Percentiles rank a stretch among this genome's conserved stretches.
phyloP scores from a whole-genome alignment of 768 basidiomycete genomes.

The Pleurotus tuoliensis region DNA sequence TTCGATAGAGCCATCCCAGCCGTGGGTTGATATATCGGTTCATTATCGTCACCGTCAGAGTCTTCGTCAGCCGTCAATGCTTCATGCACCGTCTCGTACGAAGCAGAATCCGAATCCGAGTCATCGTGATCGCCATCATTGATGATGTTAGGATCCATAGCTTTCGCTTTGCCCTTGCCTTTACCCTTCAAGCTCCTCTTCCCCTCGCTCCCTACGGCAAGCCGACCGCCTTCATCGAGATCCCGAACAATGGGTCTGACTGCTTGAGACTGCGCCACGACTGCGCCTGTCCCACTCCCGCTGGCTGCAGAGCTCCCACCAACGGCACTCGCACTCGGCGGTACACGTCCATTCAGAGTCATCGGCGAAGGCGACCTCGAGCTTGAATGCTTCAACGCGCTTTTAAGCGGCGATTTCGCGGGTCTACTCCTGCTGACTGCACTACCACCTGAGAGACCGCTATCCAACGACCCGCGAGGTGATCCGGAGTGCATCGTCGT shows the following conservation, averaged over 20 bases:
- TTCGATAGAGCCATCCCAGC: too few species aligned
- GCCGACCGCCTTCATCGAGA: too few species aligned
- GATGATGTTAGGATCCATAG: neutral
- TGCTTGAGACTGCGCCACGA: too few species aligned
- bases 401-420: constrained; percentile 51
- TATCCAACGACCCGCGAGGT: neutral
- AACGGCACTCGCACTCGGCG: too few species aligned
- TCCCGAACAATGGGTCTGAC: too few species aligned
- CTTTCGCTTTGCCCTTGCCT: constrained; percentile 17
- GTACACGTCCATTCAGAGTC: neutral
- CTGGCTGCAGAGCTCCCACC: neutral
- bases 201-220: too few species aligned
- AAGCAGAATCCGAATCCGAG: constrained; percentile 29
- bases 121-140: constrained; percentile 29
- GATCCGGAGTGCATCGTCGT: constrained; percentile 2
- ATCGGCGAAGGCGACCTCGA: constrained; percentile 40
- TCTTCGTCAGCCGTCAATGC: constrained; percentile 35
- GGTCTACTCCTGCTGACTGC: constrained; percentile 18
- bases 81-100: constrained; percentile 67
- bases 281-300: too few species aligned
- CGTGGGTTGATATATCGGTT: too few species aligned
- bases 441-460: neutral
- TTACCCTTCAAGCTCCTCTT: constrained; percentile 6
- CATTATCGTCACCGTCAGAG: constrained; percentile 12
- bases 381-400: constrained; percentile 55